Base-by-base conservation (phyloP, 345 rosid species). In the Hevea brasiliensis region DNA sequence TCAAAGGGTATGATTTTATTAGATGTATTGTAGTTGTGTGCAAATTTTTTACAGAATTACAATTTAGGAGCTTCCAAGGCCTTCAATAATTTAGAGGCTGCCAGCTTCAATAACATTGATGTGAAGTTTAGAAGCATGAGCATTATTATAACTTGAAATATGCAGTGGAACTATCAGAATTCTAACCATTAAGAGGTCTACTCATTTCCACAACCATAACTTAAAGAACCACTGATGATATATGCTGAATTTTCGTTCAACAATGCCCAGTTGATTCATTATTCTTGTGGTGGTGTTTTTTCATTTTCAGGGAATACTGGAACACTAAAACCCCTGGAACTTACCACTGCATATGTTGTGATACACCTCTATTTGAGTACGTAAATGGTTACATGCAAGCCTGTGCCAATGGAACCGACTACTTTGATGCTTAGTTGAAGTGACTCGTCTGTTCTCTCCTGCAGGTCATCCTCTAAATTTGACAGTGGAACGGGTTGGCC, bases 401-500 rank as follows among this genome's bases (percentile, higher is more conserved):
- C n/a, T n/a, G n/a, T n/a, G n/a, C n/a, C n/a, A 32, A 32, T 32
- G 3, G 37, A 32, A 32, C 37, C 37, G 4, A 32, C 4, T 29
- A 20, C 32, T 67, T 26, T 40, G 27, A 62, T n/a, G 14, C 27
- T 7, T 20, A 62, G 60, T 27, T 47, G 59, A 27, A 35, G 17
- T 27, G 17, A 26, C 50, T 32, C n/a, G n/a, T n/a, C n/a, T 26
- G 15, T 50, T 68, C 44, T 78, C 37, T 74, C 0, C 65, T 82
- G 69, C 81, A 94, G 97, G 57, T 94, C 98, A 61, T 82, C 91
- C 1, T 89, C 98, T 40, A 94, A 94, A 83, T 94, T 90, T 56
- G 97, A 94, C n/a, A 92, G 97, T 32, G 98, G 98, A 82, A 94
- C 97, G 8, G 97, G 98, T 5, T 94, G 98, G 97, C 98, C 98